A percentile compares a stretch with the other conserved stretches of the same genome.
Conservation (phyloP, 2,329 filamentous ascomycete species). For the Leptographium flavum region DNA sequence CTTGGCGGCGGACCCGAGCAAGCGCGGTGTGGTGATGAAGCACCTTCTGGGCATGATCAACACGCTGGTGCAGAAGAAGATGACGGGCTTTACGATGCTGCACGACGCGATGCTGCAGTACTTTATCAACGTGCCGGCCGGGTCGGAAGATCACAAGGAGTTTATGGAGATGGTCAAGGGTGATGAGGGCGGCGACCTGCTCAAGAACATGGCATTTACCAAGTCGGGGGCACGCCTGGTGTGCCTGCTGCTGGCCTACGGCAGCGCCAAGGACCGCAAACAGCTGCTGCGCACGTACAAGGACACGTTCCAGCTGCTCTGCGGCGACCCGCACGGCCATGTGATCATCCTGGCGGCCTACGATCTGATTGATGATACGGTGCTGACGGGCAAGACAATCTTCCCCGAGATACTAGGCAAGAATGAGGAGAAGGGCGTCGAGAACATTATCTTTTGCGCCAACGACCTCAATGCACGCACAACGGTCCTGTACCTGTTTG, state of each 20-base stretch:
- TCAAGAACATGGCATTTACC: slow-evolving; percentile 95
- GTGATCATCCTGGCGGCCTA: slow-evolving; percentile 72
- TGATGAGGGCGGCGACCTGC: slow-evolving; percentile 76
- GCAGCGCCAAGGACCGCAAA: slow-evolving; percentile 85
- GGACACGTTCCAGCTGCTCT: slow-evolving; percentile 75
- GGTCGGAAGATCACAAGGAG: slow-evolving; percentile 68
- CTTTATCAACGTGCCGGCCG: slow-evolving; percentile 64
- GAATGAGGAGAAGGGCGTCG: slow-evolving; percentile 43
- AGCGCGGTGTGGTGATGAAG: slow-evolving; percentile 75
- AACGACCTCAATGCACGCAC: slow-evolving; percentile 52
- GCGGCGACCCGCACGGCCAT: slow-evolving; percentile 65
- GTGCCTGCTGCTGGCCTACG: slow-evolving; percentile 69
- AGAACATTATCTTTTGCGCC: slow-evolving; percentile 49
- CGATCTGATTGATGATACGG: slow-evolving; percentile 90
- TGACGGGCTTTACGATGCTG: slow-evolving; percentile 92
- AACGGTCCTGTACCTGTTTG: slow-evolving; percentile 70
- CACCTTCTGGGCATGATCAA: slow-evolving; percentile 80
- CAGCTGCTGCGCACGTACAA: slow-evolving; percentile 76
- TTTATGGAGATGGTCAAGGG: slow-evolving; percentile 85
- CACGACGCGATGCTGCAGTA: slow-evolving; percentile 98
- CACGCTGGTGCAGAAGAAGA: slow-evolving; percentile 85
- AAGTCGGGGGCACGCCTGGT: slow-evolving; percentile 73
- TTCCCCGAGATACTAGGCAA: slow-evolving; percentile 76
- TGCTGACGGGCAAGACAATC: slow-evolving; percentile 71
- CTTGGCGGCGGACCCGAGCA: slow-evolving; percentile 64